Conservation (phyloP, 2,329 filamentous ascomycete species). For the Arthrobotrys sinensis region DNA sequence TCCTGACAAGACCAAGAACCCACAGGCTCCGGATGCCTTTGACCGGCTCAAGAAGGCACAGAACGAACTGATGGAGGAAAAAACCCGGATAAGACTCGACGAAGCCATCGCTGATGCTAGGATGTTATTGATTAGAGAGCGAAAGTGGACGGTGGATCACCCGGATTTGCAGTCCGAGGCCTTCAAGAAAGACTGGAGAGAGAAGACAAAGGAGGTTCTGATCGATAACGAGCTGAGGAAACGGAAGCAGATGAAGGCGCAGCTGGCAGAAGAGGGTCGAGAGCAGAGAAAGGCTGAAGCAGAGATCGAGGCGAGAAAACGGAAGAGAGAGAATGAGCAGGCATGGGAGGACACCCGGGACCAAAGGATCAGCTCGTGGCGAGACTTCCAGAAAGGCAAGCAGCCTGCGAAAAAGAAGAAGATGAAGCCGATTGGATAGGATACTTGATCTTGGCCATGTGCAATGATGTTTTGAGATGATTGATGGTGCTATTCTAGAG, state of each 20-base stretch:
- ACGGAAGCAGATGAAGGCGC: conserved; percentile 87
- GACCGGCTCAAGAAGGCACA: conserved; percentile 97
- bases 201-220: conserved; percentile 90
- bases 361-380: conserved; percentile 92
- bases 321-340: conserved; percentile 91
- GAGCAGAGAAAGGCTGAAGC: conserved; percentile 89
- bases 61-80: conserved; percentile 91
- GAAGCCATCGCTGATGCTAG: conserved; percentile 96
- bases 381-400: conserved; percentile 83
- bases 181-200: conserved; percentile 87
- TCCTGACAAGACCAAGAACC: conserved; percentile 96
- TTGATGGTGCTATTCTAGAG: conserved; percentile 41
- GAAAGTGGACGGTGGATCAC: conserved; percentile 91
- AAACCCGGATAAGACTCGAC: conserved; percentile 86
- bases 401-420: conserved; percentile 75
- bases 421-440: conserved; percentile 72
- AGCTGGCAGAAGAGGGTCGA: conserved; percentile 96
- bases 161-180: conserved; percentile 86
- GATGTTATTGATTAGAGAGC: conserved; percentile 92
- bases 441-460: not conserved
- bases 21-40: conserved; percentile 91
- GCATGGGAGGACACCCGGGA: conserved; percentile 96
- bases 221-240: conserved; percentile 92
- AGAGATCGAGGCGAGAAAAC: conserved; percentile 83
- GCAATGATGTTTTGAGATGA: not conserved